Conservation (phyloP, 306 rosid genomes). For the Pterocarpus macrocarpus region DNA sequence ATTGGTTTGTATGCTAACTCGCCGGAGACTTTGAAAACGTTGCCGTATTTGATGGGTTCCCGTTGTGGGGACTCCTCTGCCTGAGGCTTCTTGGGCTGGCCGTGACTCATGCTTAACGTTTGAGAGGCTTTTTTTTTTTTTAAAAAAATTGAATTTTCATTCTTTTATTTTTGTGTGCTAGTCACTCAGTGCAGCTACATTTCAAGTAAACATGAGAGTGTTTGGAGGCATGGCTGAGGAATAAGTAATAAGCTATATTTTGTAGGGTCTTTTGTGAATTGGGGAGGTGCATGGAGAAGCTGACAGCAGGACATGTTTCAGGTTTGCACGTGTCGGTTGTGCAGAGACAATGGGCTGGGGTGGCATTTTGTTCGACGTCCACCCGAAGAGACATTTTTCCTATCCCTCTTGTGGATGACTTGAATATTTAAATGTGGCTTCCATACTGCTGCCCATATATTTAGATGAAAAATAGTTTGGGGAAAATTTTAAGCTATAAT, state of each 20-base stretch:
- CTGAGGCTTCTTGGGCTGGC: constrained; percentile 35
- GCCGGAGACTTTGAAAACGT: constrained; percentile 58
- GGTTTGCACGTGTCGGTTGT: not conserved
- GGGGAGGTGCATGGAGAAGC: not conserved
- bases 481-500: too few relatives aligned
- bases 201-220: too few relatives aligned
- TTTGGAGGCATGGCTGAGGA: too few relatives aligned
- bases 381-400: not conserved
- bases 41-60: constrained; percentile 57
- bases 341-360: not conserved
- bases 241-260: too few relatives aligned
- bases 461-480: too few relatives aligned
- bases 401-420: not conserved
- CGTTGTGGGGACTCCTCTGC: not conserved
- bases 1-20: constrained; percentile 55
- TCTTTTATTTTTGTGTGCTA: too few relatives aligned
- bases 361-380: not conserved
- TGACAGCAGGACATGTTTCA: not conserved
- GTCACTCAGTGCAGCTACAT: too few relatives aligned
- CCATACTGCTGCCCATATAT: too few relatives aligned
- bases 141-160: not conserved
- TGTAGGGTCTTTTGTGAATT: not conserved
- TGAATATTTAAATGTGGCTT: too few relatives aligned
- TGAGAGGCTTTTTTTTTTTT: not conserved
- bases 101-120: constrained; percentile 48